Evolutionary conservation across 2,329 filamentous ascomycete genomes (phyloP).

Genomic region (Myriosclerotinia curreyana): DNA sequence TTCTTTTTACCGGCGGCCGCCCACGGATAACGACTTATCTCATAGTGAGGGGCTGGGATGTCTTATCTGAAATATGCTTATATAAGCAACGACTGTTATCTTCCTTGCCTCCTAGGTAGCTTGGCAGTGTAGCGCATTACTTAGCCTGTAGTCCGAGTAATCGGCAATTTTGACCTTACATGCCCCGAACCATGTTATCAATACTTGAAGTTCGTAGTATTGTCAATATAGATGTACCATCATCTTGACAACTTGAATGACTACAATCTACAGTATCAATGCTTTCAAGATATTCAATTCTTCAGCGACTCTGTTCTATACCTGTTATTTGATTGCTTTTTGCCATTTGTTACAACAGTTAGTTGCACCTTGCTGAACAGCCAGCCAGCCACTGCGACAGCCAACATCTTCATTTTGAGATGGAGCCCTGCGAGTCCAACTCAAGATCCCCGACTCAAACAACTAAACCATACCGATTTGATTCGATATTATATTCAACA

Average conservation of each 20-base stretch:
- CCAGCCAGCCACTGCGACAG: conserved; percentile 23
- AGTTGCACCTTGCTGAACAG: conserved; percentile 18
- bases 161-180: conserved; percentile 13
- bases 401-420: conserved; percentile 31
- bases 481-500: conserved; percentile 6
- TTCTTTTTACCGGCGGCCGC: conserved; percentile 8
- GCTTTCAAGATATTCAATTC: conserved; percentile 12
- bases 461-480: conserved; percentile 12
- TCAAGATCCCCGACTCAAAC: conserved; percentile 30
- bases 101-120: too few species aligned
- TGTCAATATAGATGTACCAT: not conserved
- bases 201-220: too few species aligned
- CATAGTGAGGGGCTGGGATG: too few species aligned
- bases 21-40: not conserved
- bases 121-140: too few species aligned
- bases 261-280: conserved; percentile 5
- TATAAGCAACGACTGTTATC: too few species aligned
- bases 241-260: not conserved
- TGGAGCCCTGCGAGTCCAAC: conserved; percentile 37
- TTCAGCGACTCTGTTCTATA: not conserved
- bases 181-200: conserved; percentile 14
- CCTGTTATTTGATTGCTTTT: not conserved
- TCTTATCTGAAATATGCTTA: too few species aligned
- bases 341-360: not conserved
- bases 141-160: conserved; percentile 6